Evolutionary conservation across 148 eudicot genomes (phyloP).

Genomic region (Cornus controversa): DNA sequence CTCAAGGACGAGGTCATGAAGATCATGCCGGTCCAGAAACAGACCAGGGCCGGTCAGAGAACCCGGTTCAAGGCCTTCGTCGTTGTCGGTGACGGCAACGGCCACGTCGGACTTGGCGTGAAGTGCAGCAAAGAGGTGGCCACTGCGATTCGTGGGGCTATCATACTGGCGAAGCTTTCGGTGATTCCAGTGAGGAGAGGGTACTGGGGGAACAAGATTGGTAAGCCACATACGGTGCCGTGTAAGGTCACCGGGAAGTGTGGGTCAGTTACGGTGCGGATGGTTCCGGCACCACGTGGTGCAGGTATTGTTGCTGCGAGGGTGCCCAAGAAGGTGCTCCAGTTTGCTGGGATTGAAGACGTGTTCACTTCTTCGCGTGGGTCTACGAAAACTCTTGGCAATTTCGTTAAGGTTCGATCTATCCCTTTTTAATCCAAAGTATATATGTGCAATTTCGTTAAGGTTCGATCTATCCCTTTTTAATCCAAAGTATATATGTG

Average conservation of each 20-base stretch:
- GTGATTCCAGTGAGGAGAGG: constrained; percentile 78
- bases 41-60: constrained; percentile 78
- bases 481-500: constrained; percentile 7
- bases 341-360: constrained; percentile 87
- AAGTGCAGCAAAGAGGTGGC: constrained; percentile 81
- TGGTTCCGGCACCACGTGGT: constrained; percentile 82
- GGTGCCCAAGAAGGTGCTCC: constrained; percentile 85
- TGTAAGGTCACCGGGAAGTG: constrained; percentile 80
- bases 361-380: constrained; percentile 77
- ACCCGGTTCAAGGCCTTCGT: constrained; percentile 83
- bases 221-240: constrained; percentile 68
- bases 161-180: constrained; percentile 66
- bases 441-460: constrained; percentile 52
- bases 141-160: constrained; percentile 67
- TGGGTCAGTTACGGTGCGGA: constrained; percentile 69
- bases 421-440: neutral
- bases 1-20: constrained; percentile 84
- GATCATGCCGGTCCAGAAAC: constrained; percentile 85
- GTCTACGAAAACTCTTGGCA: constrained; percentile 75
- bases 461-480: constrained; percentile 34
- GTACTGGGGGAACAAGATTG: constrained; percentile 82
- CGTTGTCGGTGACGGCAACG: constrained; percentile 70
- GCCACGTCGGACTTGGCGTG: constrained; percentile 73
- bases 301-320: constrained; percentile 79
- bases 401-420: constrained; percentile 64